Evolutionary conservation across 768 basidiomycete genomes (phyloP).

Genomic region (Podaxis mareebaensis): DNA sequence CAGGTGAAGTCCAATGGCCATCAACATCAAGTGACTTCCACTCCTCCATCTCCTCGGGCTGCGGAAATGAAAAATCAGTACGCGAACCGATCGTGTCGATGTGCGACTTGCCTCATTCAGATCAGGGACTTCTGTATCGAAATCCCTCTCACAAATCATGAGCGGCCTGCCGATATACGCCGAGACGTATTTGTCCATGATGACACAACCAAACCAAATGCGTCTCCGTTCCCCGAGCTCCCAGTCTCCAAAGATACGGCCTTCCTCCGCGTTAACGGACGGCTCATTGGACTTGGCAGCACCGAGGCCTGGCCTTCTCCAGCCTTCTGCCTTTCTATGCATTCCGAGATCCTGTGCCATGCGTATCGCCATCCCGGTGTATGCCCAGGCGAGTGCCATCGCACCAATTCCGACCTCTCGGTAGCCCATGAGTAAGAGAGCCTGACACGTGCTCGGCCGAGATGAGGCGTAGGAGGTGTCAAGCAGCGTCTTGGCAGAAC

Average conservation of each 20-base stretch:
- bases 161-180: slow-evolving; percentile 78
- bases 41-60: slow-evolving; percentile 69
- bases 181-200: slow-evolving; percentile 80
- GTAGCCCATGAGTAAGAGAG: slow-evolving; percentile 79
- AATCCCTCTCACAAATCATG: slow-evolving; percentile 74
- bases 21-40: slow-evolving; percentile 35
- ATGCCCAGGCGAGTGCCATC: slow-evolving; percentile 88
- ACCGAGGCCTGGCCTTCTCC: slow-evolving; percentile 62
- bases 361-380: slow-evolving; percentile 85
- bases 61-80: slow-evolving; percentile 8
- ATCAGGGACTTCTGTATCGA: slow-evolving; percentile 68
- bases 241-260: slow-evolving; percentile 53
- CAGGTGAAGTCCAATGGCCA: slow-evolving; percentile 26
- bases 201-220: slow-evolving; percentile 78
- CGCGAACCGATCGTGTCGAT: slow-evolving; percentile 1
- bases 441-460: slow-evolving; percentile 73
- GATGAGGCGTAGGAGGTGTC: slow-evolving; percentile 71
- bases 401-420: slow-evolving; percentile 87
- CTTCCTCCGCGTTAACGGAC: slow-evolving; percentile 15
- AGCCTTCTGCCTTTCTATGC: slow-evolving; percentile 79
- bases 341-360: slow-evolving; percentile 90
- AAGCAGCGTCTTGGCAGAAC: slow-evolving; percentile 65
- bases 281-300: background rate
- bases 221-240: slow-evolving; percentile 72
- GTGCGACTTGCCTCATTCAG: slow-evolving; percentile 51